A percentile compares a stretch with the other conserved stretches of the same genome.
These are phyloP conservation scores for Alternaria rosae DNA, from an alignment of 2,329 filamentous ascomycete species.

Conservation along the genomic window DNA sequence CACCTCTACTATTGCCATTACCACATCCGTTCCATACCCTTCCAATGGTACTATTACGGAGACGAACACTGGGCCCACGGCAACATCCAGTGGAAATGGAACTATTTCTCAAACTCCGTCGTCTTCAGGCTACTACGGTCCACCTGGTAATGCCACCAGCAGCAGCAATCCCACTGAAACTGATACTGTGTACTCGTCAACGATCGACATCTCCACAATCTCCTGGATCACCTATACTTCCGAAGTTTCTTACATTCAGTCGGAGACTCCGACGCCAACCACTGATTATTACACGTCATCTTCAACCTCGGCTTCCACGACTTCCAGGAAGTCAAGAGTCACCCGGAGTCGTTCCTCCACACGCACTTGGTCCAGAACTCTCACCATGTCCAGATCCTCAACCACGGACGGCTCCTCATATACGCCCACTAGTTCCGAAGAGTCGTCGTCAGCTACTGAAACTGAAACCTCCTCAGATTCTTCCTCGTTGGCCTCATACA, in stretches of 20 bases:
- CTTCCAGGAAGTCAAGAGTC: neutral
- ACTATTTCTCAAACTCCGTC: neutral
- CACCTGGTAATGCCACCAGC: conserved; percentile 9
- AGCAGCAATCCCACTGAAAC: neutral
- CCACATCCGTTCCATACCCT: neutral
- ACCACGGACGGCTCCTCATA: neutral
- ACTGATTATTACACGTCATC: neutral
- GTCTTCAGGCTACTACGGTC: conserved; percentile 14
- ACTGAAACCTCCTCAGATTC: neutral
- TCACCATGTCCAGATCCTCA: conserved; percentile 4
- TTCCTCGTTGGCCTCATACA: neutral
- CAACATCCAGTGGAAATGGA: neutral
- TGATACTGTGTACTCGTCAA: conserved; percentile 1
- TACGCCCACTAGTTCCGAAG: neutral
- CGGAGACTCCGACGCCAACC: neutral
- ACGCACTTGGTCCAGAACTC: conserved; percentile 8
- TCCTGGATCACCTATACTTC: conserved; percentile 12
- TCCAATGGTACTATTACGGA: conserved; percentile 10
- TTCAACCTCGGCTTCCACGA: neutral
- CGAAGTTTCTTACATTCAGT: neutral
- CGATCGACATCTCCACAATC: conserved; percentile 3
- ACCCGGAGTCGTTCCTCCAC: neutral
- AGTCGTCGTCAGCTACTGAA: neutral
- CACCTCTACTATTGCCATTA: neutral
- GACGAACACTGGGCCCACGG: conserved; percentile 1